These are phyloP conservation scores for Eutypa lata DNA, from an alignment of 2,329 filamentous ascomycete genomes.

Conservation along the genomic window DNA sequence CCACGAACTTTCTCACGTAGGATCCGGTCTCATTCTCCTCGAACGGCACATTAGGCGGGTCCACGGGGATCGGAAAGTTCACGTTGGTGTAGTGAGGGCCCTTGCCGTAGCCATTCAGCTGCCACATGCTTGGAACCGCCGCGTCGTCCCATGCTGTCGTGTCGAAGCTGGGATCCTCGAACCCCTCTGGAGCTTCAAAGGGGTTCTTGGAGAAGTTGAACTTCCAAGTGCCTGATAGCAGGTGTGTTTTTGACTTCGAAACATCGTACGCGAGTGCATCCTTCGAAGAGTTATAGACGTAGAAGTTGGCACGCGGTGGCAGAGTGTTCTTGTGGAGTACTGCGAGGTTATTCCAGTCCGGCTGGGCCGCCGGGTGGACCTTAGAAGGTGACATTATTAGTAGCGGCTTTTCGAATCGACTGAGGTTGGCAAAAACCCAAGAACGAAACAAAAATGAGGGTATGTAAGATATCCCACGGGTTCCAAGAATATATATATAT, in stretches of 20 bases:
- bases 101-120: slow-evolving; percentile 62
- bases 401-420: too few relatives aligned
- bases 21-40: slow-evolving; percentile 53
- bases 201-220: slow-evolving; percentile 41
- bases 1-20: slow-evolving; percentile 48
- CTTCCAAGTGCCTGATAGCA: slow-evolving; percentile 47
- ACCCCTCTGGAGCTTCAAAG: slow-evolving; percentile 32
- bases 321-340: slow-evolving; percentile 57
- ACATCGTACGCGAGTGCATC: slow-evolving; percentile 44
- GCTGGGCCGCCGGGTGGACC: slow-evolving; percentile 23
- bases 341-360: slow-evolving; percentile 59
- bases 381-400: slow-evolving; percentile 13
- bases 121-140: slow-evolving; percentile 67
- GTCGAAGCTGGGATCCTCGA: slow-evolving; percentile 25
- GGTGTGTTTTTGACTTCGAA: slow-evolving; percentile 31
- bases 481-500: too few relatives aligned
- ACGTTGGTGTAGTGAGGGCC: slow-evolving; percentile 69
- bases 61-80: slow-evolving; percentile 62
- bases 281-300: slow-evolving; percentile 43
- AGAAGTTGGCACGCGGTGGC: slow-evolving; percentile 53
- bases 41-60: slow-evolving; percentile 54
- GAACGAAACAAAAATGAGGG: too few relatives aligned
- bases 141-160: slow-evolving; percentile 47
- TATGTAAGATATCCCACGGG: too few relatives aligned
- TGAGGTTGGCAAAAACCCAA: too few relatives aligned